Conservation (phyloP, 768 basidiomycete species). For the Pleurotus djamor region DNA sequence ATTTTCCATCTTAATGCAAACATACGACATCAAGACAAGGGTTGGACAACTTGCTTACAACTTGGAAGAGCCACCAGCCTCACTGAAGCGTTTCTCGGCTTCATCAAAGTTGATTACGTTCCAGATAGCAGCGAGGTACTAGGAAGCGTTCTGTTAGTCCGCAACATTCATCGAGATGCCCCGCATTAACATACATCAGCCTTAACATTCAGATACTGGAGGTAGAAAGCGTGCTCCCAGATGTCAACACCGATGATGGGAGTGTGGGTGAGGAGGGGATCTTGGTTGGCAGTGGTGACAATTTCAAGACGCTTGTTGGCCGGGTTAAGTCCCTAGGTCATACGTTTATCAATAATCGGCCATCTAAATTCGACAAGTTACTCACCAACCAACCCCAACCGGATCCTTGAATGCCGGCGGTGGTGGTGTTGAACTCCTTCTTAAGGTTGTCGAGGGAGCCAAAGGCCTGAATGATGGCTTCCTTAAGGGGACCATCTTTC, state of each 20-base stretch:
- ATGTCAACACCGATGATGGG: conserved; percentile 93
- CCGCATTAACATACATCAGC: conserved; percentile 64
- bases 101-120: conserved; percentile 71
- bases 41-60: background rate
- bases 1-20: background rate
- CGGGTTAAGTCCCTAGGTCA: conserved; percentile 64
- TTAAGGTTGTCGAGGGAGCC: conserved; percentile 71
- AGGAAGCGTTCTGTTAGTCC: background rate
- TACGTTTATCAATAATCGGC: conserved; percentile 4
- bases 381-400: conserved; percentile 92
- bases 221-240: conserved; percentile 97
- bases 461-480: conserved; percentile 59
- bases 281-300: conserved; percentile 93
- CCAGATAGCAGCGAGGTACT: conserved; percentile 83
- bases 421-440: conserved; percentile 82
- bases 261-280: conserved; percentile 73
- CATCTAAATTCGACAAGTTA: no score
- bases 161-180: background rate
- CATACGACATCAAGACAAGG: background rate
- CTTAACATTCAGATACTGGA: conserved; percentile 97
- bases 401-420: conserved; percentile 86
- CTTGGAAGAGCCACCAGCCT: conserved; percentile 24
- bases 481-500: conserved; percentile 62
- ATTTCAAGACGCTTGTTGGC: conserved; percentile 75
- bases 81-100: conserved; percentile 63